Evolutionary conservation across 2,329 filamentous ascomycete species (phyloP).

Genomic region (Claviceps purpurea): DNA sequence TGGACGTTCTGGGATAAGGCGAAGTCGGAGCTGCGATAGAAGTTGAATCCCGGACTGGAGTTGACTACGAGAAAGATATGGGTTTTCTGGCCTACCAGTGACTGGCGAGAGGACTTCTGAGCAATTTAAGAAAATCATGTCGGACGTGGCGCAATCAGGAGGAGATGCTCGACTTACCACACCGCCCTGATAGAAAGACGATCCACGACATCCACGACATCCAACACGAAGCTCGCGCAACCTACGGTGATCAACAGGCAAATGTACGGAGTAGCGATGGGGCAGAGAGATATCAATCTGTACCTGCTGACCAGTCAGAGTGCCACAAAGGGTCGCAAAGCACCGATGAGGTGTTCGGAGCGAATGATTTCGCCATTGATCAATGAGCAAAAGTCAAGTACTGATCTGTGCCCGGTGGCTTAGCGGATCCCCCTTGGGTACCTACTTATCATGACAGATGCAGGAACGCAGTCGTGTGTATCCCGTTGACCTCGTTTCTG

Average conservation of each 20-base stretch:
- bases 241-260: neutral
- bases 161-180: neutral
- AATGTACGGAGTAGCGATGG: neutral
- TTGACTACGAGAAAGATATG: neutral
- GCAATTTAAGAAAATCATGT: neutral
- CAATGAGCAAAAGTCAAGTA: slow-evolving; percentile 5
- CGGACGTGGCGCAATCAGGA: neutral
- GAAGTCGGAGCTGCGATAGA: neutral
- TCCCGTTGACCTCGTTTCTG: neutral
- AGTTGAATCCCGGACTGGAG: neutral
- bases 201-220: neutral
- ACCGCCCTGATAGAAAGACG: slow-evolving; percentile 1
- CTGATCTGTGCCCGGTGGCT: slow-evolving; percentile 2
- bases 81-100: neutral
- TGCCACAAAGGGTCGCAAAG: neutral
- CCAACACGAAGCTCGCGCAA: neutral
- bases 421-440: slow-evolving; percentile 3
- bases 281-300: neutral
- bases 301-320: slow-evolving; percentile 6
- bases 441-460: neutral
- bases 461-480: neutral
- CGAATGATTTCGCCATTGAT: slow-evolving; percentile 10
- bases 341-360: slow-evolving; percentile 7
- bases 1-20: neutral
- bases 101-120: neutral